Conservation (phyloP, 768 basidiomycete species). For the Termitomyces sp. region DNA sequence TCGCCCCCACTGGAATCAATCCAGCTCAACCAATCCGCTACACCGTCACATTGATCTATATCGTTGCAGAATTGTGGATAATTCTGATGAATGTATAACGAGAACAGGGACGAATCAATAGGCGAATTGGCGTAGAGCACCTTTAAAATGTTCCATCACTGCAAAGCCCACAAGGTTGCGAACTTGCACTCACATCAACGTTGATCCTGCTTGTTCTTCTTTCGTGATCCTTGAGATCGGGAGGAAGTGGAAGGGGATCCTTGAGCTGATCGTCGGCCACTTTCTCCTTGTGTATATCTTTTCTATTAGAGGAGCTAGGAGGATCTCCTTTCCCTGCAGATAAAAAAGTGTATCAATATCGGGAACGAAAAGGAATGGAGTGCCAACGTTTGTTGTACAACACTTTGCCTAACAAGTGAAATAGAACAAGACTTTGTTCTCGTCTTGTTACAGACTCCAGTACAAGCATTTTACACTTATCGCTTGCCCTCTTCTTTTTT, state of each 20-base stretch:
- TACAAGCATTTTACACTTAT: slow-evolving; percentile 26
- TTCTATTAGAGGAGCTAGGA: slow-evolving; percentile 47
- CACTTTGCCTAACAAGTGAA: slow-evolving; percentile 91
- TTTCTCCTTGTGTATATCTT: slow-evolving; percentile 58
- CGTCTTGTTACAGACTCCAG: slow-evolving; percentile 74
- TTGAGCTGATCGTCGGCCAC: slow-evolving; percentile 48
- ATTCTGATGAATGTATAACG: slow-evolving; percentile 92
- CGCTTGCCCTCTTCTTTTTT: slow-evolving; percentile 28
- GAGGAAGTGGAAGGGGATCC: slow-evolving; percentile 53
- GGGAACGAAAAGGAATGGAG: background rate
- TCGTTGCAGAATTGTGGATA: slow-evolving; percentile 80
- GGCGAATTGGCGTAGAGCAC: slow-evolving; percentile 76
- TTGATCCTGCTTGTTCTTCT: slow-evolving; percentile 70
- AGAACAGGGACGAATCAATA: slow-evolving; percentile 85
- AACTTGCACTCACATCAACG: slow-evolving; percentile 48
- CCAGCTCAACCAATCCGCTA: slow-evolving; percentile 76
- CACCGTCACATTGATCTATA: slow-evolving; percentile 63
- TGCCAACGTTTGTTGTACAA: slow-evolving; percentile 91
- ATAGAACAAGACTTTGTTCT: slow-evolving; percentile 83
- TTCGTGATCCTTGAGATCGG: slow-evolving; percentile 52
- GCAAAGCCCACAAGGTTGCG: background rate
- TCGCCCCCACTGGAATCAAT: slow-evolving; percentile 65
- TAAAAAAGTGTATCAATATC: slow-evolving; percentile 1
- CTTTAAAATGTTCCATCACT: background rate
- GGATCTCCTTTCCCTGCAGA: slow-evolving; percentile 70